A percentile compares a stretch with the other conserved stretches of the same genome.
These are phyloP conservation scores for Trichophyton benhamiae DNA, from an alignment of 2,329 filamentous ascomycete species.

Conservation along the genomic window DNA sequence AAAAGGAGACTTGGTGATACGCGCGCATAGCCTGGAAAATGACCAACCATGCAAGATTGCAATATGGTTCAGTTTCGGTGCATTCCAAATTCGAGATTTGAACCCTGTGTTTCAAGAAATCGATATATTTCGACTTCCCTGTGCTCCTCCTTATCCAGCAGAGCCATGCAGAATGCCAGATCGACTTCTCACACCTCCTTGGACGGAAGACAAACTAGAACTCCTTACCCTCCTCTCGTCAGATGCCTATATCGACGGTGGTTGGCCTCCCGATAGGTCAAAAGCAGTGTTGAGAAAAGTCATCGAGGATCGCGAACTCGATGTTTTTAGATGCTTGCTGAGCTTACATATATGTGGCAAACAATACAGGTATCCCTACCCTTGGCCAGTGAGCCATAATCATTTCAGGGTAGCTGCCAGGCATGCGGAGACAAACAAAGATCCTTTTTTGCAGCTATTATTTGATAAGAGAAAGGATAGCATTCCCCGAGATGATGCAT, in stretches of 20 bases:
- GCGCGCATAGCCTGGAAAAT: constrained; percentile 11
- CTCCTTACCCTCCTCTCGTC: constrained; percentile 27
- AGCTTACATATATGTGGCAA: constrained; percentile 21
- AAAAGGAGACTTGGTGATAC: constrained; percentile 23
- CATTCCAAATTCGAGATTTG: constrained; percentile 23
- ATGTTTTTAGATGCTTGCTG: constrained; percentile 24
- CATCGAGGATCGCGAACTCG: constrained; percentile 25
- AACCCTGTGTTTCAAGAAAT: constrained; percentile 20
- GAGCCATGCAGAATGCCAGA: constrained; percentile 27
- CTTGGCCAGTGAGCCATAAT: constrained; percentile 24
- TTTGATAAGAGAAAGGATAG: constrained; percentile 24
- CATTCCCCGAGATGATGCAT: constrained; percentile 16
- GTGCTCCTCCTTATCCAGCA: constrained; percentile 12
- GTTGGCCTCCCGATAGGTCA: constrained; percentile 21
- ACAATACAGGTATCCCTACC: constrained; percentile 22
- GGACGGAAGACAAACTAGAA: constrained; percentile 28
- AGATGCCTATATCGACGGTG: constrained; percentile 29
- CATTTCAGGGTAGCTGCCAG: constrained; percentile 24
- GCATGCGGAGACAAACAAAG: constrained; percentile 15
- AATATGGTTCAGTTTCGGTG: constrained; percentile 29
- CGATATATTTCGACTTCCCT: constrained; percentile 28
- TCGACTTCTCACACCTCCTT: constrained; percentile 27
- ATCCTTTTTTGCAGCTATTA: constrained; percentile 24
- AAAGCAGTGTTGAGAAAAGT: constrained; percentile 22
- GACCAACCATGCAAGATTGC: constrained; percentile 19